Evolutionary conservation across 345 rosid genomes (phyloP).

Genomic region (Acer campestre): DNA sequence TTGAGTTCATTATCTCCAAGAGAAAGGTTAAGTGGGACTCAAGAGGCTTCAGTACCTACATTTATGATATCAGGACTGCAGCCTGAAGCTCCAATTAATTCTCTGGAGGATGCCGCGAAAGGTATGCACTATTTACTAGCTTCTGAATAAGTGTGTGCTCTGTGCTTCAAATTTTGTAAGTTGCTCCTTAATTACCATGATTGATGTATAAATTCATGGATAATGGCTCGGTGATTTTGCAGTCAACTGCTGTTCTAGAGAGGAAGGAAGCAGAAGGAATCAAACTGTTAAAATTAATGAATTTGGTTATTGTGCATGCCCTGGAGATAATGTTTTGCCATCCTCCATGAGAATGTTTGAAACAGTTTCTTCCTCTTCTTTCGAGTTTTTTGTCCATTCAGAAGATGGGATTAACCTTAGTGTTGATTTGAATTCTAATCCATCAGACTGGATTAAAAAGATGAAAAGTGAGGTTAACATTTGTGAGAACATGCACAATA

Average conservation of each 20-base stretch:
- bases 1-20: slow-evolving; percentile 28
- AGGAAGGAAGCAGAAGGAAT: slow-evolving; percentile 23
- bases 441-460: slow-evolving; percentile 70
- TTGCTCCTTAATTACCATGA: not conserved
- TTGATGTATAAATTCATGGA: slow-evolving; percentile 15
- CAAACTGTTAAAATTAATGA: slow-evolving; percentile 25
- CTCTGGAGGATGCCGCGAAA: slow-evolving; percentile 30
- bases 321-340: slow-evolving; percentile 28
- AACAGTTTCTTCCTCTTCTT: slow-evolving; percentile 47
- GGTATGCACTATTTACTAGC: slow-evolving; percentile 30
- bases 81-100: slow-evolving; percentile 30
- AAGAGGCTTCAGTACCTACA: slow-evolving; percentile 30
- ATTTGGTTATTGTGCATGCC: slow-evolving; percentile 21
- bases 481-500: slow-evolving; percentile 38
- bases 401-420: slow-evolving; percentile 78
- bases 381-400: slow-evolving; percentile 70
- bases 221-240: slow-evolving; percentile 21
- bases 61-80: slow-evolving; percentile 16
- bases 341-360: slow-evolving; percentile 23
- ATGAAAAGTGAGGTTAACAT: slow-evolving; percentile 56
- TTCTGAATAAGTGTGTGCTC: slow-evolving; percentile 9
- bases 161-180: slow-evolving; percentile 17
- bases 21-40: slow-evolving; percentile 26
- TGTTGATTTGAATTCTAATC: slow-evolving; percentile 70
- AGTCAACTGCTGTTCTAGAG: slow-evolving; percentile 36